Base-by-base conservation (phyloP, 495 filamentous ascomycete genomes). In the Xylaria grammica region DNA sequence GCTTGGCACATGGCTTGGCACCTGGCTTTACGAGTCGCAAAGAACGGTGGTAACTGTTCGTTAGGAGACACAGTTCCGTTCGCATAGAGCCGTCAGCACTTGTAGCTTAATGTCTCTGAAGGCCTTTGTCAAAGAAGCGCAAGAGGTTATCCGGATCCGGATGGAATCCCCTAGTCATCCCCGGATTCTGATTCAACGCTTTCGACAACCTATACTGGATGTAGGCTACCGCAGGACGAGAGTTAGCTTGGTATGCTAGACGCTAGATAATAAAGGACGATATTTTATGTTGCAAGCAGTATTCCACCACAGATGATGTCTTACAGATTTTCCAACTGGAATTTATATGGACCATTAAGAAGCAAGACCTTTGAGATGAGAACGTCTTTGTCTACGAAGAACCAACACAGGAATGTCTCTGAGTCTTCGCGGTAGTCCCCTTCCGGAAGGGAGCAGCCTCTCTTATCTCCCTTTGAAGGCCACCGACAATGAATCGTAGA, bases 391-490 rank as follows among this genome's bases (percentile, higher is more conserved):
- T 65, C 15, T 29, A 48, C 26, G 30, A 15, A 53, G 9, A 42
- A 15, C 44, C 40, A 40, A 26, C 56, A 65, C 52, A 52, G 69
- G 60, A 68, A 69, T 72, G 67, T 38, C 67, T 44, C 32, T 65
- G 62, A 22, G 68, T 62, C 65, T 65, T 71, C 42, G 34, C 13
- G 36, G 45, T 22, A 60, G 65, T 70, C 67, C 65, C 58, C 26
- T 65, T 65, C 62, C 55, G 46, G 38, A 57, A 60, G 29, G 19
- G 13, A 56, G 22, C n/a, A 36, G 20, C 32, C 45, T 63, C 51
- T 62, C 66, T 46, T 55, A 55, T 70, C 57, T 67, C 48, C 45
- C 45, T 66, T 70, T 68, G 67, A 40, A 61, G 65, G 60, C 61
- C 53, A 24, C 60, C 60, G 64, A 67, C 63, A 66, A 72, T 69